Evolutionary conservation across 257 asterid genomes (phyloP).

Genomic region (Agastache rugosa): DNA sequence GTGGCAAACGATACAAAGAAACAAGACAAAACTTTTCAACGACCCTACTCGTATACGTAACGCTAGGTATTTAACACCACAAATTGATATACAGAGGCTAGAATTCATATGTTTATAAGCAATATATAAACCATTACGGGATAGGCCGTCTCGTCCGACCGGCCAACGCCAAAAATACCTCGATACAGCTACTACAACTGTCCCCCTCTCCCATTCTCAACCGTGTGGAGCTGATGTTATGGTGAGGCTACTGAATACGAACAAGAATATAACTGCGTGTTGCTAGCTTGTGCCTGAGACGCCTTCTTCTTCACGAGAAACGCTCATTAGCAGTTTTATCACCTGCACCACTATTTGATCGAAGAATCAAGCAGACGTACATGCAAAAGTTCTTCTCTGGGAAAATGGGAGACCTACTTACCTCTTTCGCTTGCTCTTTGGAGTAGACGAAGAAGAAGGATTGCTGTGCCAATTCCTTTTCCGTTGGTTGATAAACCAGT

Average conservation of each 20-base stretch:
- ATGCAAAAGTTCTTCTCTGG: neutral
- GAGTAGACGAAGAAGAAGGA: conserved; percentile 79
- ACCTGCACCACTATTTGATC: conserved; percentile 57
- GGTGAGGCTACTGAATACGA: conserved; percentile 6
- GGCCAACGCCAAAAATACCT: conserved; percentile 40
- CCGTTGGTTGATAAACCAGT: conserved; percentile 97
- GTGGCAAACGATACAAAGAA: conserved; percentile 24
- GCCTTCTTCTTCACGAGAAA: conserved; percentile 36
- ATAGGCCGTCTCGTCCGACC: conserved; percentile 23
- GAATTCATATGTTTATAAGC: conserved; percentile 29
- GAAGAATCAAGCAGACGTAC: conserved; percentile 30
- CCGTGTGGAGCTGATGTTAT: conserved; percentile 11
- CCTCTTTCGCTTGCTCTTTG: conserved; percentile 93
- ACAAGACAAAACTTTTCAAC: conserved; percentile 34
- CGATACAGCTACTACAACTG: conserved; percentile 27
- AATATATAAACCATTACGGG: conserved; percentile 27
- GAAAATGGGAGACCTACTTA: conserved; percentile 28
- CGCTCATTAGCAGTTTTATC: conserved; percentile 48
- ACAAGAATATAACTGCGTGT: neutral
- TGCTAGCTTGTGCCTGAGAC: conserved; percentile 6
- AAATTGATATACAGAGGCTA: conserved; percentile 24
- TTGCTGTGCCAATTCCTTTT: conserved; percentile 97
- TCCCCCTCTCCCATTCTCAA: conserved; percentile 21
- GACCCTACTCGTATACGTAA: conserved; percentile 42
- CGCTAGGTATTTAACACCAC: conserved; percentile 37